Evolutionary conservation across 805 yeast species (phyloP).

Genomic region (Zygosaccharomyces siamensis): DNA sequence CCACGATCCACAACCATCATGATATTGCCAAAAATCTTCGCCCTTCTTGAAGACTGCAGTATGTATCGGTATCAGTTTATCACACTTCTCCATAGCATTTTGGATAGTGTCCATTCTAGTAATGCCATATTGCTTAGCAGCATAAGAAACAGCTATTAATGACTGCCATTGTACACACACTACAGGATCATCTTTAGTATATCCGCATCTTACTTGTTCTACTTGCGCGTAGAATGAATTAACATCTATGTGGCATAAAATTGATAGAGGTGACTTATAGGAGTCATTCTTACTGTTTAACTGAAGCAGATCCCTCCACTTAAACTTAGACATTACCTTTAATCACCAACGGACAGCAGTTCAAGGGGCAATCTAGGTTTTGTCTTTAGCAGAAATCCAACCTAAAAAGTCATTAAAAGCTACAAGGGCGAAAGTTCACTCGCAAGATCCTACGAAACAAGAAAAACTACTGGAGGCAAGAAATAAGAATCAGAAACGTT

Average conservation of each 20-base stretch:
- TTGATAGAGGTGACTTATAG: conserved; percentile 63
- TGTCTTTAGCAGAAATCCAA: neutral
- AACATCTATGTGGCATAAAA: conserved; percentile 80
- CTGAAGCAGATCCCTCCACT: conserved; percentile 45
- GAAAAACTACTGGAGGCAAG: neutral
- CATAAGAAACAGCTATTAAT: conserved; percentile 83
- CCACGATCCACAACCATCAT: conserved; percentile 37
- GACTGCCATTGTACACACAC: conserved; percentile 94
- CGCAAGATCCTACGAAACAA: neutral
- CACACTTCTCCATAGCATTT: conserved; percentile 71
- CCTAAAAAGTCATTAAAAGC: no score
- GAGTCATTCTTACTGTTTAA: conserved; percentile 46
- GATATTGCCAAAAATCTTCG: conserved; percentile 76
- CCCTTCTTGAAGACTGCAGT: conserved; percentile 93
- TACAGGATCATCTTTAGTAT: conserved; percentile 67
- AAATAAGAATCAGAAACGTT: neutral
- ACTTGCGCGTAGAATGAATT: conserved; percentile 97
- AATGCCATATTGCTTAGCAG: conserved; percentile 83
- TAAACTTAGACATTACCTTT: conserved; percentile 40
- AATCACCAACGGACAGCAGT: neutral
- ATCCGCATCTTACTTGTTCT: conserved; percentile 70
- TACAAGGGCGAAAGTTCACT: neutral
- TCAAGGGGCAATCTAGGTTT: no score
- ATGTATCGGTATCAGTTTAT: conserved; percentile 71
- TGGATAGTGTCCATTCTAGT: conserved; percentile 67